These are phyloP conservation scores for Hymenoscyphus fraxineus DNA, from an alignment of 2,329 filamentous ascomycete species.

Conservation along the genomic window DNA sequence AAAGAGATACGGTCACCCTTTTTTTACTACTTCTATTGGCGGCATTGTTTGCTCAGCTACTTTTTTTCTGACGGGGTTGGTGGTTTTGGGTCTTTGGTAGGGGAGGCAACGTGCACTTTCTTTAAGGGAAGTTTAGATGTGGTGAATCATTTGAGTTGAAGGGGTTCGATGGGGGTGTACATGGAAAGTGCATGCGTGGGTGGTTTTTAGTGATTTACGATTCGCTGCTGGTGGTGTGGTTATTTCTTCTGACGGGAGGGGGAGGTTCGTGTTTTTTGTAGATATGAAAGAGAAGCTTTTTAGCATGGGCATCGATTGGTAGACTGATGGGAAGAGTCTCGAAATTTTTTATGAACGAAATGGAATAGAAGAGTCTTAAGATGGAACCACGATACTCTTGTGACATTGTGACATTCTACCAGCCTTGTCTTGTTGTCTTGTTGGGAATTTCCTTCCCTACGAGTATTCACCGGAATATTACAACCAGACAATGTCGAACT, in stretches of 20 bases:
- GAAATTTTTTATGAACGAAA: neutral
- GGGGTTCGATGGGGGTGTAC: neutral
- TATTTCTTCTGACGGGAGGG: neutral
- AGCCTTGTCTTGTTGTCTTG: too few species aligned
- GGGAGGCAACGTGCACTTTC: neutral
- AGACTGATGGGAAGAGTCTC: neutral
- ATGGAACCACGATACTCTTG: neutral
- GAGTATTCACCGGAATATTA: too few species aligned
- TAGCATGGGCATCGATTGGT: neutral
- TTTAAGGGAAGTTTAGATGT: neutral
- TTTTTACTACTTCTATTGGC: neutral
- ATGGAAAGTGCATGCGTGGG: neutral
- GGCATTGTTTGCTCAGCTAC: neutral
- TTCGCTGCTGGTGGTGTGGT: neutral
- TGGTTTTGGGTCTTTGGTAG: neutral
- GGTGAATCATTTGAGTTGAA: neutral
- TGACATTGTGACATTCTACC: too few species aligned
- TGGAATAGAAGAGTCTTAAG: neutral
- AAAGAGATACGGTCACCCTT: neutral
- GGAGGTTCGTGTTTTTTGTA: neutral
- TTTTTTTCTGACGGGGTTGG: neutral
- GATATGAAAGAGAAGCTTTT: neutral
- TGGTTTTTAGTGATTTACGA: neutral
- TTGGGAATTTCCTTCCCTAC: too few species aligned
- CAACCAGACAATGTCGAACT: too few species aligned